Evolutionary conservation across 2,329 filamentous ascomycete species (phyloP), one percentile per base, ranked within the genome.

Genomic region (Calonectria pteridis): DNA sequence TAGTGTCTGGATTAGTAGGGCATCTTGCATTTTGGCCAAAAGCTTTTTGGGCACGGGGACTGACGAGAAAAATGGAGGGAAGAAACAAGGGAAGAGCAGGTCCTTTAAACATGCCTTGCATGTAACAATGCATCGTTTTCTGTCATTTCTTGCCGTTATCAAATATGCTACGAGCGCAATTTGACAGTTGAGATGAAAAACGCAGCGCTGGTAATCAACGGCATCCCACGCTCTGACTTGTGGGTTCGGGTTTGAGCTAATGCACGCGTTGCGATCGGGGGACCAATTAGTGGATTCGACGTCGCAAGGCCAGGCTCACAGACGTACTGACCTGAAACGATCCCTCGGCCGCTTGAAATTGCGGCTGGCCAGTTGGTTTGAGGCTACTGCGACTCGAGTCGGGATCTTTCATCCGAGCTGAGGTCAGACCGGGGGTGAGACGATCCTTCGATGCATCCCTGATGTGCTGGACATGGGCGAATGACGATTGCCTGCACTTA

Each of bases 391-490:
- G 29, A 28, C 37, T 35, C 35, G 13, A 28, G 55, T 40, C n/a
- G 26, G 55, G 33, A 29, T 16, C 18, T 26, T 62, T 62, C 55
- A 28, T 62, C 55, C 55, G 55, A 14, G 55, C 55, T 62, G n/a
- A 62, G 55, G 35, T 26, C 33, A 62, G 35, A 37, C 55, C 55
- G 23, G 55, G 55, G 55, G n/a, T 62, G 55, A 62, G 35, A 62
- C 55, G 35, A 40, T 62, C 55, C 55, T 62, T 40, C 55, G n/a
- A 18, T 13, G 35, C 35, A 35, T 40, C 33, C 6, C 16, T 35
- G 55, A 37, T 59, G n/a, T n/a, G 55, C 33, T 59, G 33, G 18
- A 10, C 33, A 16, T 23, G 26, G 26, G 33, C 18, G 35, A 18
- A 62, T 28, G 16, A 13, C 7, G 23, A 20, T 40, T 40, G 35